These are phyloP conservation scores for Phytophthora capsici DNA, from an alignment of 352 stramenopile genomes.

Conservation along the genomic window DNA sequence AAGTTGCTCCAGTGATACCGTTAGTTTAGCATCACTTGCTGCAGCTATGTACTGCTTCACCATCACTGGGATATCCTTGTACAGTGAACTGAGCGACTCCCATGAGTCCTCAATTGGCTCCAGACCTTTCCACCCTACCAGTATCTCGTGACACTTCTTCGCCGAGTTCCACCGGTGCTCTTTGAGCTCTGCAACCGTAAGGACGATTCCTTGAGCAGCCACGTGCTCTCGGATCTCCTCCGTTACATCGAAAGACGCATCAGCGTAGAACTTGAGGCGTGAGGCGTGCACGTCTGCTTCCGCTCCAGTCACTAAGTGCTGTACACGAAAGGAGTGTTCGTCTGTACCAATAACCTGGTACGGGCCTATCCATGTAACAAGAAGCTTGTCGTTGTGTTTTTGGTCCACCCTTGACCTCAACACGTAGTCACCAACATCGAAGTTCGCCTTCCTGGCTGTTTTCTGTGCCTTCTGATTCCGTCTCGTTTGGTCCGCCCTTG, in stretches of 20 bases:
- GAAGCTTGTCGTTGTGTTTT: conserved; percentile 33
- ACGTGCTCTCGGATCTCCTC: conserved; percentile 37
- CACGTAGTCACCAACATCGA: conserved; percentile 38
- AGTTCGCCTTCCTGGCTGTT: conserved; percentile 15
- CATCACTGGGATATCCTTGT: conserved; percentile 17
- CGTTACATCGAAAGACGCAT: conserved; percentile 33
- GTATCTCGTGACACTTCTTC: conserved; percentile 8
- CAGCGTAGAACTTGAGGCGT: conserved; percentile 40
- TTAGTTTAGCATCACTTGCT: background rate
- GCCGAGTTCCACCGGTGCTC: conserved; percentile 7
- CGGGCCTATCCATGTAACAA: conserved; percentile 38
- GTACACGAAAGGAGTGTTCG: conserved; percentile 34
- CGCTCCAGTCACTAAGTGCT: conserved; percentile 17
- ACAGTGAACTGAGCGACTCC: conserved; percentile 6
- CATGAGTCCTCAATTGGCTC: conserved; percentile 21
- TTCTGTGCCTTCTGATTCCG: conserved; percentile 18
- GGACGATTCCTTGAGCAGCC: conserved; percentile 25
- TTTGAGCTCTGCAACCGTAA: conserved; percentile 27
- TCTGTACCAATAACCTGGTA: conserved; percentile 27
- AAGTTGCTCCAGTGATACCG: background rate
- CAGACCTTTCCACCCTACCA: conserved; percentile 15
- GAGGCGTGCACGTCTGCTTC: conserved; percentile 36
- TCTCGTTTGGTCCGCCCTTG: conserved; percentile 14
- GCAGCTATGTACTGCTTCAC: conserved; percentile 11
- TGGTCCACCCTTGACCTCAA: conserved; percentile 37